These are phyloP conservation scores for Paxillus ammoniavirescens DNA, from an alignment of 768 basidiomycete species.

Conservation along the genomic window DNA sequence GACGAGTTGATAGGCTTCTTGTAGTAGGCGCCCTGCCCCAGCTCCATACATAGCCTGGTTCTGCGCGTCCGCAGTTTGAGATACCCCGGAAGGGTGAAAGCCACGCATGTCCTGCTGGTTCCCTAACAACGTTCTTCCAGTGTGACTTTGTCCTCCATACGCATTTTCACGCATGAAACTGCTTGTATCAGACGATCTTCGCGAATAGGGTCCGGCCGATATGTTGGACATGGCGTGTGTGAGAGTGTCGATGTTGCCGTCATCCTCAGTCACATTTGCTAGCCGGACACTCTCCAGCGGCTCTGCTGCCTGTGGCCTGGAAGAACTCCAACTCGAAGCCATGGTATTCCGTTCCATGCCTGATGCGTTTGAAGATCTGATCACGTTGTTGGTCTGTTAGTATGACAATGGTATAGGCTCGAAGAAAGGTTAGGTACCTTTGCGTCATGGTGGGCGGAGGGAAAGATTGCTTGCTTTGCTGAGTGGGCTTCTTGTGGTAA, in stretches of 20 bases:
- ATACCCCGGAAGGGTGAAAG: slow-evolving; percentile 9
- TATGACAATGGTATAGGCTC: not conserved
- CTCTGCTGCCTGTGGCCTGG: not conserved
- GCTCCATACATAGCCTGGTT: slow-evolving; percentile 4
- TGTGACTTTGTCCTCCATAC: not conserved
- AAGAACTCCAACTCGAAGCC: not conserved
- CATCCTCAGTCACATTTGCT: not conserved
- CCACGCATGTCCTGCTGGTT: not conserved
- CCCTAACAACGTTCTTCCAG: not conserved
- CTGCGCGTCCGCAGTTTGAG: not conserved
- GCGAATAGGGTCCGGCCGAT: not conserved
- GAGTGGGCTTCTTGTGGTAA: slow-evolving; percentile 9
- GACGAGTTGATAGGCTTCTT: slow-evolving; percentile 5
- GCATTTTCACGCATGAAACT: slow-evolving; percentile 3
- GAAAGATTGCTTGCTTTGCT: not conserved
- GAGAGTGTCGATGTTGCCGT: slow-evolving; percentile 2
- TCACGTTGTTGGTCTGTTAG: not conserved
- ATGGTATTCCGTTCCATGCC: not conserved
- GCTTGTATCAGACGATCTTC: not conserved
- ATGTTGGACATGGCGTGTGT: slow-evolving; percentile 10
- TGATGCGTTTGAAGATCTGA: not conserved
- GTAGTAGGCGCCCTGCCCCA: not conserved
- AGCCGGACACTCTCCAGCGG: not conserved
- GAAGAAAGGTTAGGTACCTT: slow-evolving; percentile 10
- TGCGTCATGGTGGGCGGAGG: not conserved